phyloP scores from a whole-genome alignment of 2,329 filamentous ascomycete genomes.

The Phoma sp. region DNA sequence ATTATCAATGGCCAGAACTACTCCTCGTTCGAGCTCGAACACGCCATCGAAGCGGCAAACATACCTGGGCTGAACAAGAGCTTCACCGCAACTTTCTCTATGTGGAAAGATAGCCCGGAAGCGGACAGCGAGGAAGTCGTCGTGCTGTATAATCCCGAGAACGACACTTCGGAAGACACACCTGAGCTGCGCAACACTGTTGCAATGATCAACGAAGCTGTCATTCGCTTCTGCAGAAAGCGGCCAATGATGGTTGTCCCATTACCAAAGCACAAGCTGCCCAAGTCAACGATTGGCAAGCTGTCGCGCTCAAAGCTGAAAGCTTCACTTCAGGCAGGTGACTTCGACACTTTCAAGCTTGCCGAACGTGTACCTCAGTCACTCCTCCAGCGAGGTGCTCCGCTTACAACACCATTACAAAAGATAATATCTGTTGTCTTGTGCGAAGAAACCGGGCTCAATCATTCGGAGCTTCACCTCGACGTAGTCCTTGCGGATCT shows the following conservation, averaged over 20 bases:
- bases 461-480: neutral
- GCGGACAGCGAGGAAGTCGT: constrained; percentile 11
- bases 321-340: constrained; percentile 1
- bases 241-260: constrained; percentile 5
- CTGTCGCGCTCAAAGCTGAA: constrained; percentile 13
- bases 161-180: neutral
- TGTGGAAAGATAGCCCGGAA: constrained; percentile 4
- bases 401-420: constrained; percentile 8
- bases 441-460: constrained; percentile 5
- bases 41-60: constrained; percentile 24
- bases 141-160: constrained; percentile 7
- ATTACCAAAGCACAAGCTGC: constrained; percentile 6
- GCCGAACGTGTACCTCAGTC: neutral
- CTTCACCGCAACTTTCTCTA: constrained; percentile 11
- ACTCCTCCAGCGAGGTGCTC: neutral
- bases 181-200: constrained; percentile 6
- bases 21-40: constrained; percentile 27
- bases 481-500: constrained; percentile 4
- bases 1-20: constrained; percentile 40
- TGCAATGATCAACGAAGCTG: constrained; percentile 4
- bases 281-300: constrained; percentile 15
- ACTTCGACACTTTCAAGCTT: constrained; percentile 4
- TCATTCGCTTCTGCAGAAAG: constrained; percentile 9
- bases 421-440: neutral
- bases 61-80: constrained; percentile 18